Evolutionary conservation across 2,329 filamentous ascomycete species (phyloP), one percentile per base, ranked within the genome.

Genomic region (Phialophora expanda): DNA sequence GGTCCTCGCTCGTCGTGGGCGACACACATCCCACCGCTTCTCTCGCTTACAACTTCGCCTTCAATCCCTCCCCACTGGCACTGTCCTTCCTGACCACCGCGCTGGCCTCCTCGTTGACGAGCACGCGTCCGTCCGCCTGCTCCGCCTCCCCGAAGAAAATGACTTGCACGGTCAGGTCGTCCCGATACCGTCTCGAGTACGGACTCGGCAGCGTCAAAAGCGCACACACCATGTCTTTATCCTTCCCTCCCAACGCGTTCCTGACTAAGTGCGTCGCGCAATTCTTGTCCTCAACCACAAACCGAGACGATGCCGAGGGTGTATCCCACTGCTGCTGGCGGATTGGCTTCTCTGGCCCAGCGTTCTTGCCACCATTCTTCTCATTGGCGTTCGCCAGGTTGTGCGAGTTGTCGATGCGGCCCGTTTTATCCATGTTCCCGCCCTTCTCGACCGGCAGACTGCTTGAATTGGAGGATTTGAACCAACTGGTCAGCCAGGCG

Each of bases 161-260:
- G 67, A 99, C 95, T 78, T 99, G 92, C 17, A 99, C 94, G 0
- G 95, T 99, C 69, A 99, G 81, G 76, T 99, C 95, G 76, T 99
- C 95, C 72, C 92, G 87, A 76, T 98, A 99, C 75, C 95, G 85
- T 74, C 95, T 86, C 32, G 92, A 96, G 75, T 93, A 97, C 0
- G 95, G 96, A 64, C 92, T 91, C 2, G 94, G 93, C 24, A 99
- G 83, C 0, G 95, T 98, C 72, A 99, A 84, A 68, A 99, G 82
- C 22, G 94, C 94, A 74, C 91, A 96, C 17, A 99, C 86, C 84
- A 97, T 95, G 79, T 99, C 96, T 74, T 89, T 88, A 74, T 99
- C 93, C 76, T 90, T 93, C 11, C 95, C 95, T 62, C 95, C 95
- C 32, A 99, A 87, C 0, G 95, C 95, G 75, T 99, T 99, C 69